phyloP scores from a whole-genome alignment of 768 basidiomycete genomes.

The Ramaria rubella region DNA sequence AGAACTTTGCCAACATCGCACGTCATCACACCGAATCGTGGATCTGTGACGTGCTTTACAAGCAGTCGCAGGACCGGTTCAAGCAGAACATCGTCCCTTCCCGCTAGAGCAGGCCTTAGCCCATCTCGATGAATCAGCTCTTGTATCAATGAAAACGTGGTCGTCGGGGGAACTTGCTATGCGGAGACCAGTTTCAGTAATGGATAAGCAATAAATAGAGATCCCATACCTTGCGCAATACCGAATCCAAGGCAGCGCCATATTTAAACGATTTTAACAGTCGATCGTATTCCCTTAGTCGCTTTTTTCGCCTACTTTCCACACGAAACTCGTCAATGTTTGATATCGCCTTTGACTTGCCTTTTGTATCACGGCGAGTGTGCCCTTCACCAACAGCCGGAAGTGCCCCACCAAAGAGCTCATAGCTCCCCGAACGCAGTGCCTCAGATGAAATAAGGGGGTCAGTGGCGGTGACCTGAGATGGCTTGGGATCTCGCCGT shows the following conservation, averaged over 20 bases:
- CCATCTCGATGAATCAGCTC: slow-evolving; percentile 92
- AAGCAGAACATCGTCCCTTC: slow-evolving; percentile 88
- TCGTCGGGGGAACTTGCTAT: slow-evolving; percentile 77
- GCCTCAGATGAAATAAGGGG: slow-evolving; percentile 31
- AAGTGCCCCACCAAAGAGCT: slow-evolving; percentile 58
- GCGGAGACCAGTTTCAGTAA: slow-evolving; percentile 1
- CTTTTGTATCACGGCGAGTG: slow-evolving; percentile 36
- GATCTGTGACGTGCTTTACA: slow-evolving; percentile 78
- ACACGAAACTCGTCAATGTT: slow-evolving; percentile 74
- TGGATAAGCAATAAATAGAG: background rate
- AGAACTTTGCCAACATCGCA: slow-evolving; percentile 74
- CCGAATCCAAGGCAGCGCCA: slow-evolving; percentile 88
- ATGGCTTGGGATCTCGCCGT: slow-evolving; percentile 69
- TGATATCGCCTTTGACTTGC: slow-evolving; percentile 43
- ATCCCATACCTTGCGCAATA: slow-evolving; percentile 65
- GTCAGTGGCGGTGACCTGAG: slow-evolving; percentile 37
- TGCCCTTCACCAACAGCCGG: slow-evolving; percentile 44
- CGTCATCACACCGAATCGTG: slow-evolving; percentile 87
- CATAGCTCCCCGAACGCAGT: slow-evolving; percentile 52
- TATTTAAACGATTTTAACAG: slow-evolving; percentile 91
- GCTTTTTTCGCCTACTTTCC: slow-evolving; percentile 61
- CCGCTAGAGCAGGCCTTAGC: slow-evolving; percentile 74
- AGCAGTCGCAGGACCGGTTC: slow-evolving; percentile 88
- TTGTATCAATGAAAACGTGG: slow-evolving; percentile 84
- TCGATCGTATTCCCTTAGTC: slow-evolving; percentile 82